These are phyloP conservation scores for Globisporangium perplexum DNA, from an alignment of 352 stramenopile species.

Conservation along the genomic window DNA sequence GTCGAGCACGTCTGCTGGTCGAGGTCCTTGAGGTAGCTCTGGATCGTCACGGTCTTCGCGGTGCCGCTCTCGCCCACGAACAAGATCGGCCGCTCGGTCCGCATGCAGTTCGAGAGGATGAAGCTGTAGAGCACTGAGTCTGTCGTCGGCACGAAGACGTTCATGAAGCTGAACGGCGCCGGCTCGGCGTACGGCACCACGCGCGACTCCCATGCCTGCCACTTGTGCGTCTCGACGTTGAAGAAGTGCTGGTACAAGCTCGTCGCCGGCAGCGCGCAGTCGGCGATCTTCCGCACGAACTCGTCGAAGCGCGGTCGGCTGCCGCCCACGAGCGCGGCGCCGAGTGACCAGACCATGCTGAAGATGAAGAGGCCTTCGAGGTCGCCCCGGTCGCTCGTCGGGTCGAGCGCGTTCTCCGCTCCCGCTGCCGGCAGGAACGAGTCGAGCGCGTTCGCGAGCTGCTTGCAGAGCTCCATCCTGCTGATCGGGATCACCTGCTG, in stretches of 20 bases:
- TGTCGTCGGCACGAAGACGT: conserved; percentile 95
- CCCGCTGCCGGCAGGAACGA: conserved; percentile 56
- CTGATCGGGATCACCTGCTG: conserved; percentile 92
- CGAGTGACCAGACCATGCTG: conserved; percentile 91
- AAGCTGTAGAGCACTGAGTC: conserved; percentile 94
- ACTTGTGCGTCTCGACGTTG: conserved; percentile 86
- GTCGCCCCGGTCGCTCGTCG: conserved; percentile 37
- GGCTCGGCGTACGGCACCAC: conserved; percentile 90
- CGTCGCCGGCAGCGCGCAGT: conserved; percentile 68
- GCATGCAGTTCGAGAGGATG: conserved; percentile 85
- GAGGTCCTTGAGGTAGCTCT: conserved; percentile 90
- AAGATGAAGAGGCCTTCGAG: conserved; percentile 93
- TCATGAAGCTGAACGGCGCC: conserved; percentile 91
- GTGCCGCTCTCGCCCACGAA: conserved; percentile 94
- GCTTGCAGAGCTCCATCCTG: conserved; percentile 95
- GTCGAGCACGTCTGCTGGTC: conserved; percentile 57
- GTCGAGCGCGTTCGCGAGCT: conserved; percentile 91
- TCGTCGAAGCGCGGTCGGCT: conserved; percentile 86
- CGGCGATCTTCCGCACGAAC: conserved; percentile 87
- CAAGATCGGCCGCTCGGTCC: conserved; percentile 85
- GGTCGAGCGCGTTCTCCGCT: conserved; percentile 31
- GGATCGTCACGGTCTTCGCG: conserved; percentile 94
- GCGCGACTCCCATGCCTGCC: conserved; percentile 84
- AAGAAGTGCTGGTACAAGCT: conserved; percentile 90
- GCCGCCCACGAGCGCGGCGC: conserved; percentile 76